These are phyloP conservation scores for Rubia tinctorum DNA, from an alignment of 305 asterid genomes.

Conservation along the genomic window DNA sequence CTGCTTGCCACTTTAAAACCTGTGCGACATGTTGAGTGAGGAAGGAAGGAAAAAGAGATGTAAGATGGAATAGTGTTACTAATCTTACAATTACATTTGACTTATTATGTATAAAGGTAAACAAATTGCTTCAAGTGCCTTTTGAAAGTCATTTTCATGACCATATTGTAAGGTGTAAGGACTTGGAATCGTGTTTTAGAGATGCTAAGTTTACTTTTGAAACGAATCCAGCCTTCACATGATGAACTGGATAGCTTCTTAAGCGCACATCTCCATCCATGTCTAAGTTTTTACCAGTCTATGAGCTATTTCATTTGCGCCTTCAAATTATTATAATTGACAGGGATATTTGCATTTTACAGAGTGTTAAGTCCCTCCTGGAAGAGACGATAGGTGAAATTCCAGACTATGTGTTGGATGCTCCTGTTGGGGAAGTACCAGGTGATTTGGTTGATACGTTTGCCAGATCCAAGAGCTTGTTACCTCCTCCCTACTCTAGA, in stretches of 20 bases:
- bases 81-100: neutral
- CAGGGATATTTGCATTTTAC: slow-evolving; percentile 22
- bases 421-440: slow-evolving; percentile 44
- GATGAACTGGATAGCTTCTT: neutral
- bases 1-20: neutral
- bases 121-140: neutral
- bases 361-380: slow-evolving; percentile 65
- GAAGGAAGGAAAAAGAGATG: neutral
- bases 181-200: neutral
- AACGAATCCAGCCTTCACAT: neutral
- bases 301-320: neutral
- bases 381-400: slow-evolving; percentile 68
- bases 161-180: neutral
- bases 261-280: neutral
- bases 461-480: slow-evolving; percentile 48
- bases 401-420: slow-evolving; percentile 75
- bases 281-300: neutral
- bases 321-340: neutral
- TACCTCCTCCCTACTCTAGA: slow-evolving; percentile 59
- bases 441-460: slow-evolving; percentile 42
- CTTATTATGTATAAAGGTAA: neutral
- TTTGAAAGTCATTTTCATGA: neutral
- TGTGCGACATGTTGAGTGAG: neutral
- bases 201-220: neutral
- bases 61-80: neutral